Conservation (phyloP, 2,329 filamentous ascomycete genomes). For the Aciculosporium take region DNA sequence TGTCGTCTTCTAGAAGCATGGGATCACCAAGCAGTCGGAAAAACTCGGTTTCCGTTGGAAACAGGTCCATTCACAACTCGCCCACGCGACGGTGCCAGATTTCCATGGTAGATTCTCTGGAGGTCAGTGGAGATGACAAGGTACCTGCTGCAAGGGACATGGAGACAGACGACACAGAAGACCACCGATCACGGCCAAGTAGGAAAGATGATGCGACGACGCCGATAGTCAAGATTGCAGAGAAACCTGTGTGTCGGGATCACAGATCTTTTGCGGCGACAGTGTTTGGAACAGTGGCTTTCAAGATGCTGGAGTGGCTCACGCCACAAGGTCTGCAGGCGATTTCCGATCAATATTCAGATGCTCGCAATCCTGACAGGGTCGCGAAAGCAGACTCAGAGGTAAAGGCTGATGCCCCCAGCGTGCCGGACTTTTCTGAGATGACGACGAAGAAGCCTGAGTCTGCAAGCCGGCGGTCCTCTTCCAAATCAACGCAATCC, state of each 20-base stretch:
- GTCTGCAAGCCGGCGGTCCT: neutral
- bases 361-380: slow-evolving; percentile 6
- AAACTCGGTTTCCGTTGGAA: neutral
- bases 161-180: neutral
- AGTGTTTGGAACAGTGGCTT: slow-evolving; percentile 49
- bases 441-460: neutral
- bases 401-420: neutral
- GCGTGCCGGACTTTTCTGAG: neutral
- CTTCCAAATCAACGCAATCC: slow-evolving; percentile 1
- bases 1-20: neutral
- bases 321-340: slow-evolving; percentile 41
- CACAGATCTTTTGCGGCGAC: slow-evolving; percentile 48
- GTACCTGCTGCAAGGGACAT: neutral
- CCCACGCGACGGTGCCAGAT: neutral
- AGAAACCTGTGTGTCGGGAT: slow-evolving; percentile 37
- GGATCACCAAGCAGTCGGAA: neutral
- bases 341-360: slow-evolving; percentile 26
- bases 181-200: neutral
- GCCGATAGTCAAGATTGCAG: slow-evolving; percentile 25
- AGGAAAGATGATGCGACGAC: neutral
- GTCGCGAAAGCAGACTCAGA: slow-evolving; percentile 2
- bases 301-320: slow-evolving; percentile 60
- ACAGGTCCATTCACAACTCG: neutral
- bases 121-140: neutral
- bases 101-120: slow-evolving; percentile 1